Evolutionary conservation across 164 flowering plant genomes (phyloP).

Genomic region (Protea cynaroides): DNA sequence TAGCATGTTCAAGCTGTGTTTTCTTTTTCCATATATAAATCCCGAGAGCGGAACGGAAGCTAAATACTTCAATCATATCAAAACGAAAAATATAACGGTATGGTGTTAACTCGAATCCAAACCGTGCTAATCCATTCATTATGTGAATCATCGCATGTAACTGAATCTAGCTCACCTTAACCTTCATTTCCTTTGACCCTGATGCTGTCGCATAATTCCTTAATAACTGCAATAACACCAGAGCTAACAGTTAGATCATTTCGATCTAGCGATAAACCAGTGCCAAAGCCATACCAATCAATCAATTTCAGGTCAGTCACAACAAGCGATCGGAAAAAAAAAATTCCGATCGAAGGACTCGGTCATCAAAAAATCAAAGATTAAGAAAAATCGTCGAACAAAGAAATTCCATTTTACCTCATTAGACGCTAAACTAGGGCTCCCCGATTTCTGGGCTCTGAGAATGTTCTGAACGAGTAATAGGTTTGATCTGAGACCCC

Average conservation of each 20-base stretch:
- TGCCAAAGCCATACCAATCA: not conserved
- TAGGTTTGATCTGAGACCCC: not conserved
- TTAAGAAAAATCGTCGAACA: not conserved
- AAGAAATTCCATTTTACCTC: not conserved
- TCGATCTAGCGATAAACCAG: not conserved
- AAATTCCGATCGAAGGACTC: not conserved
- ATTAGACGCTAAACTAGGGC: not conserved
- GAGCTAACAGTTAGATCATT: not conserved
- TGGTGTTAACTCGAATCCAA: not conserved
- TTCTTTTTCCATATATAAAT: too few relatives aligned
- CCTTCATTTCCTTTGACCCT: constrained; percentile 9
- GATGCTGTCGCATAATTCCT: constrained; percentile 14
- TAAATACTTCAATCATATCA: too few relatives aligned
- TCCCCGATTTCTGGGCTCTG: not conserved
- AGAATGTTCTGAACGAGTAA: not conserved
- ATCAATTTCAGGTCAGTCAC: not conserved
- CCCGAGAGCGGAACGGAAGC: too few relatives aligned
- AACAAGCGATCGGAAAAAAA: not conserved
- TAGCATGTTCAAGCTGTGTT: too few relatives aligned
- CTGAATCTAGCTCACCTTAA: constrained; percentile 7
- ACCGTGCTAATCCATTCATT: not conserved
- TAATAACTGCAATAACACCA: constrained; percentile 1
- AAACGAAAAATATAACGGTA: not conserved
- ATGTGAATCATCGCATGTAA: not conserved
- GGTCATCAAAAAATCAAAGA: not conserved